Percentiles rank a stretch among this genome's conserved stretches.
These are phyloP conservation scores for Rutstroemia sp. DNA, from an alignment of 2,329 filamentous ascomycete species.

Conservation along the genomic window DNA sequence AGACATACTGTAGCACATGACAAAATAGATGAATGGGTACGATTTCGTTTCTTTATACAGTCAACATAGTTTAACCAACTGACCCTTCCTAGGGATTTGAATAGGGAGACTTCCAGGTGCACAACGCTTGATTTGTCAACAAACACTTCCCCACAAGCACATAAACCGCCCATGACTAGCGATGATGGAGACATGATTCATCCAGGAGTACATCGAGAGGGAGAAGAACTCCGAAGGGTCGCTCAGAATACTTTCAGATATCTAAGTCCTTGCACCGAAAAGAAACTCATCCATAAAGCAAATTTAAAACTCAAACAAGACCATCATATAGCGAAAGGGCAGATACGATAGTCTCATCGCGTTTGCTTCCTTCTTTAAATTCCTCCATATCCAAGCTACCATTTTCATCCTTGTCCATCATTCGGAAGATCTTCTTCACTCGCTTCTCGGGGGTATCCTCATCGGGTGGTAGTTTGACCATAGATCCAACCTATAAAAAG, in stretches of 20 bases:
- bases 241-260: not conserved
- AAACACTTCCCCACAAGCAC: slow-evolving; percentile 2
- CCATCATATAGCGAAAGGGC: slow-evolving; percentile 95
- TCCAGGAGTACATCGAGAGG: slow-evolving; percentile 4
- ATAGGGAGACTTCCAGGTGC: slow-evolving; percentile 3
- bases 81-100: slow-evolving; percentile 7
- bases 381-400: slow-evolving; percentile 94
- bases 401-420: slow-evolving; percentile 99
- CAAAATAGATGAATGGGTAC: not conserved
- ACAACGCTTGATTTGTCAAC: slow-evolving; percentile 8
- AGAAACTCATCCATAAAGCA: not conserved
- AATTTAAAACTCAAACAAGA: slow-evolving; percentile 57
- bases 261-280: slow-evolving; percentile 6
- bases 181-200: slow-evolving; percentile 2
- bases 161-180: slow-evolving; percentile 1
- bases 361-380: slow-evolving; percentile 98
- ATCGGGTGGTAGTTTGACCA: slow-evolving; percentile 98
- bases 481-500: slow-evolving; percentile 75
- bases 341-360: slow-evolving; percentile 97
- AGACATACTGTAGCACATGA: not conserved
- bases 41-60: not conserved
- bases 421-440: slow-evolving; percentile 95
- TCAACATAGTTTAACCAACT: slow-evolving; percentile 1
- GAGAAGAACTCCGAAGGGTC: not conserved
- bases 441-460: slow-evolving; percentile 99